Evolutionary conservation across 2,329 filamentous ascomycete genomes (phyloP), one percentile per base, ranked within the genome.

Genomic region (Xylogone sp.): DNA sequence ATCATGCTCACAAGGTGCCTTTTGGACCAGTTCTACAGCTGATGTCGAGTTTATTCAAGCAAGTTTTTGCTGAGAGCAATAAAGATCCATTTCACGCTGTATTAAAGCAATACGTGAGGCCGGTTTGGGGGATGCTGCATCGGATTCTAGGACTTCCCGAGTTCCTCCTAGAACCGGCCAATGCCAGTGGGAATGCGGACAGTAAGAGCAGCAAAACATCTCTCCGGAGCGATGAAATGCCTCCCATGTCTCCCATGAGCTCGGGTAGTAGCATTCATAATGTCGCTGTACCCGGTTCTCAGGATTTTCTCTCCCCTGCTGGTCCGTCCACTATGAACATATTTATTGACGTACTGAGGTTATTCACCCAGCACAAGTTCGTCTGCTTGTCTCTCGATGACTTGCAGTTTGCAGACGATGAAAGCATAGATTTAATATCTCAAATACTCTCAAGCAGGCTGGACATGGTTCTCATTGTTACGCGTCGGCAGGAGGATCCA

Each of bases 361-460:
- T 93, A 45, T 83, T 96, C 49, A 86, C 88, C 0, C 76, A 83
- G 18, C 84, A 90, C 65, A 92, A 90, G 61, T 83, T 95, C 62
- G 90, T 96, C 51, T 93, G 88, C 62, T 84, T 96, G 60, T 90
- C 84, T 58, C 71, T 96, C 20, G 91, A 96, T 62, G 91, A 96
- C 67, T 72, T 96, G 27, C 90, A 96, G 59, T 93, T 89, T 66
- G 90, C 90, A 7, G 91, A 96, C 63, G 81, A 86, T 21, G 91
- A 96, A 67, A 92, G 87, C 19, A 71, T 92, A 46, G 88, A 95
- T 51, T 75, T 96, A 49, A 84, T 96, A 34, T 81, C 84, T 20
- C 85, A 90, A 62, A 89, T 96, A 48, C 82, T 94, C 52, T 77
- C 78, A 46, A 83, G 86, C 1, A 87, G 86, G 58, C 79, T 96